These are phyloP conservation scores for Aspergillus hortae DNA, from an alignment of 2,329 filamentous ascomycete genomes.

Conservation along the genomic window DNA sequence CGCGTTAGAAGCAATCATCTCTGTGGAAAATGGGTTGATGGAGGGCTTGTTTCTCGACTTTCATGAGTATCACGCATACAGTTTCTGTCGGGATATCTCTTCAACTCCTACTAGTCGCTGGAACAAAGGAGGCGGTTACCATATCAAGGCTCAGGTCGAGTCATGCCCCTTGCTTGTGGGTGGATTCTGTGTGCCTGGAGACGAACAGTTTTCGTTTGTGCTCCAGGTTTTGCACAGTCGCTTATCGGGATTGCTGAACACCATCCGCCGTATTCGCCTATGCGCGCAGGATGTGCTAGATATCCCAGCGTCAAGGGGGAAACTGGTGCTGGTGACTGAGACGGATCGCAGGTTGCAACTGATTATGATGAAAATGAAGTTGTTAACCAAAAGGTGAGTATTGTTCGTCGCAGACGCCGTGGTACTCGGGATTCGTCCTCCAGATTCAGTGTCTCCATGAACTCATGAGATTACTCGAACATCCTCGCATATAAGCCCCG, in stretches of 20 bases:
- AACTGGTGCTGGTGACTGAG: slow-evolving; percentile 29
- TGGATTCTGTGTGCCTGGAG: slow-evolving; percentile 21
- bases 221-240: slow-evolving; percentile 23
- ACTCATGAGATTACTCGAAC: too few species aligned
- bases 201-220: slow-evolving; percentile 26
- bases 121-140: slow-evolving; percentile 5
- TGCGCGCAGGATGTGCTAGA: slow-evolving; percentile 23
- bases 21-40: slow-evolving; percentile 10
- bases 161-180: slow-evolving; percentile 25
- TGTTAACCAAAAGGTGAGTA: slow-evolving; percentile 13
- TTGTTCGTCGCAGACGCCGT: background rate
- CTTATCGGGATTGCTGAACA: slow-evolving; percentile 26
- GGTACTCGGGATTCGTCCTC: too few species aligned
- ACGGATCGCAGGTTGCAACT: slow-evolving; percentile 28
- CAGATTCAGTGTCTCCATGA: too few species aligned
- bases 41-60: slow-evolving; percentile 13
- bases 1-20: slow-evolving; percentile 20
- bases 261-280: slow-evolving; percentile 23
- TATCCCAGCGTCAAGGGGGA: slow-evolving; percentile 18
- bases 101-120: slow-evolving; percentile 3
- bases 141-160: slow-evolving; percentile 21
- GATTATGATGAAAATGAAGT: slow-evolving; percentile 28
- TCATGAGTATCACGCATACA: slow-evolving; percentile 2
- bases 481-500: too few species aligned
- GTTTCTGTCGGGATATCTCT: background rate